phyloP scores from a whole-genome alignment of 805 yeast species.

The Phaffomyces opuntiae region DNA sequence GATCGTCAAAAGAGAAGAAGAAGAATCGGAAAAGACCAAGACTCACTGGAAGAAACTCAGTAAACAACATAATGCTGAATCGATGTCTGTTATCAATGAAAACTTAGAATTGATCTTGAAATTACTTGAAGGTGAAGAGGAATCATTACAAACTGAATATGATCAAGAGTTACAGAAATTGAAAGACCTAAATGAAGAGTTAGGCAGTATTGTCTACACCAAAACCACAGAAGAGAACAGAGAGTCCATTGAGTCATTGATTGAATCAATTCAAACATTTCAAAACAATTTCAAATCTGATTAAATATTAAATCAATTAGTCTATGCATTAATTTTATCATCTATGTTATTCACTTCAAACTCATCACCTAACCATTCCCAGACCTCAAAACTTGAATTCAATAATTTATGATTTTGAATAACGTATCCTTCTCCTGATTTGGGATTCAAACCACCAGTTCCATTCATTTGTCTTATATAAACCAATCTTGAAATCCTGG shows the following conservation, averaged over 20 bases:
- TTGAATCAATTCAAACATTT: constrained; percentile 14
- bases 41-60: not conserved
- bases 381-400: constrained; percentile 84
- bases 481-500: constrained; percentile 65
- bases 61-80: not conserved
- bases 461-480: constrained; percentile 42
- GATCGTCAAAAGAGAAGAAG: not conserved
- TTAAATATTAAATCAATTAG: not conserved
- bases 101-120: constrained; percentile 24
- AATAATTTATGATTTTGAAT: constrained; percentile 69
- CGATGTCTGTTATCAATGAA: constrained; percentile 6
- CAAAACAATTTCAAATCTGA: constrained; percentile 3
- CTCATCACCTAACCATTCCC: constrained; percentile 55
- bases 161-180: constrained; percentile 1
- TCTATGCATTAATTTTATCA: constrained; percentile 17
- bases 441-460: constrained; percentile 50
- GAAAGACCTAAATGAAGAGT: constrained; percentile 14
- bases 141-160: constrained; percentile 19
- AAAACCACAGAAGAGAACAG: not conserved
- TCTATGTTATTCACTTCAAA: constrained; percentile 20
- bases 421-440: constrained; percentile 60
- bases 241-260: constrained; percentile 13
- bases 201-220: constrained; percentile 20
- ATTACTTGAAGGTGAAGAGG: constrained; percentile 23
- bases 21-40: constrained; percentile 1